Conservation (phyloP, 495 filamentous ascomycete genomes). For the Talaromyces proteolyticus region DNA sequence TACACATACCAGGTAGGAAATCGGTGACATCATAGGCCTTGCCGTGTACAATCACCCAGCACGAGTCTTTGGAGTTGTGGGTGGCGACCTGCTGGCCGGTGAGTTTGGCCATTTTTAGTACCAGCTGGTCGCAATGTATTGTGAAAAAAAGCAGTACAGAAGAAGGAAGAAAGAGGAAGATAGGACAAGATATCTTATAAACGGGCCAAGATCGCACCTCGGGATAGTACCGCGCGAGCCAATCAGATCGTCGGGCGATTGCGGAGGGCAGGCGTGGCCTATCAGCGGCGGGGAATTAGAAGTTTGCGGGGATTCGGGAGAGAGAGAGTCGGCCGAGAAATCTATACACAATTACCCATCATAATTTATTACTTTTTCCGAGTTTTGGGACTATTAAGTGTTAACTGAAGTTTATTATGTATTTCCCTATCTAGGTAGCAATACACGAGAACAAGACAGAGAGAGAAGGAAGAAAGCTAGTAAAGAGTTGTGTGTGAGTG, state of each 20-base stretch:
- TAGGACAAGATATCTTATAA: neutral
- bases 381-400: no score
- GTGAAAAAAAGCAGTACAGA: no score
- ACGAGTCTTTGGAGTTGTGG: constrained; percentile 78
- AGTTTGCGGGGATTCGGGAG: constrained; percentile 4
- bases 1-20: constrained; percentile 59
- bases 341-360: no score
- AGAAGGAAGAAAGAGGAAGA: neutral
- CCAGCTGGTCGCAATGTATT: no score
- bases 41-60: constrained; percentile 82
- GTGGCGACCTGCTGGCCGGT: constrained; percentile 72
- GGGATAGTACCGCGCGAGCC: neutral
- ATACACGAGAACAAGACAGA: no score
- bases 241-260: neutral
- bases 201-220: neutral
- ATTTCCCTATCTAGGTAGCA: no score
- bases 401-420: no score
- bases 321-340: no score
- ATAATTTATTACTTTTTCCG: no score
- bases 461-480: no score
- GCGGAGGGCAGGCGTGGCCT: neutral
- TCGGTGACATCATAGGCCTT: constrained; percentile 91
- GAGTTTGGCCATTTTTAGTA: constrained; percentile 35
- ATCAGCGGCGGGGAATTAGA: no score
- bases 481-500: no score